A percentile compares a stretch with the other conserved stretches of the same genome.
Evolutionary conservation across 805 yeast species (phyloP).

Genomic region (Tetrapisispora namnaoensis): DNA sequence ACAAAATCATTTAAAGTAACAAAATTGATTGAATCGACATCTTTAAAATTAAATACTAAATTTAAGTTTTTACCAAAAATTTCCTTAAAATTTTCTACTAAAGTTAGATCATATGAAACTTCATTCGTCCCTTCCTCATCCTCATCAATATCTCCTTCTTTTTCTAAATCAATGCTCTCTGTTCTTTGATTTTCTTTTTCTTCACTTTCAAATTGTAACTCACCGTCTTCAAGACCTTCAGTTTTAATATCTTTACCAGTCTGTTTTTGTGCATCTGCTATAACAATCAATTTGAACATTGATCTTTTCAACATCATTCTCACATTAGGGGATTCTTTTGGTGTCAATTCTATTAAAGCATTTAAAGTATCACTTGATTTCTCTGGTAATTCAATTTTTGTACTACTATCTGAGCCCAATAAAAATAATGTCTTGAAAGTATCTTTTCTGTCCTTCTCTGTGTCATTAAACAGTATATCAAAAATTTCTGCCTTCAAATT

Average conservation of each 20-base stretch:
- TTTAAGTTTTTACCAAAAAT: slow-evolving; percentile 21
- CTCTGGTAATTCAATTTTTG: slow-evolving; percentile 30
- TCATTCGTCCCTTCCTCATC: slow-evolving; percentile 5
- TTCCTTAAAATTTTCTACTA: slow-evolving; percentile 24
- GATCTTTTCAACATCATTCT: slow-evolving; percentile 30
- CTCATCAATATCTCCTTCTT: not conserved
- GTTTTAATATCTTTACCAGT: slow-evolving; percentile 1
- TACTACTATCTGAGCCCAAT: slow-evolving; percentile 36
- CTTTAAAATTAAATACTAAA: slow-evolving; percentile 26
- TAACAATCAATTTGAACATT: slow-evolving; percentile 25
- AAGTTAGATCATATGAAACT: slow-evolving; percentile 25
- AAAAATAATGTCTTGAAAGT: slow-evolving; percentile 31
- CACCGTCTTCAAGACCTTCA: slow-evolving; percentile 3
- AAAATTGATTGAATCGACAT: slow-evolving; percentile 26
- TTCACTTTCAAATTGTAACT: slow-evolving; percentile 5
- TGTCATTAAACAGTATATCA: slow-evolving; percentile 13
- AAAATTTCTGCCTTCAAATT: slow-evolving; percentile 30
- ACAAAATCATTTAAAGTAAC: slow-evolving; percentile 23
- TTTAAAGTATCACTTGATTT: slow-evolving; percentile 11
- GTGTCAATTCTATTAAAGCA: slow-evolving; percentile 28
- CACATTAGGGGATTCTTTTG: slow-evolving; percentile 32
- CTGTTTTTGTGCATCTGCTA: slow-evolving; percentile 12
- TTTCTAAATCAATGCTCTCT: not conserved
- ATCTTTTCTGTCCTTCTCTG: not conserved
- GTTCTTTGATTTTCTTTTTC: slow-evolving; percentile 5